Conservation (phyloP, 2,329 filamentous ascomycete species). For the Diplodia mutila region DNA sequence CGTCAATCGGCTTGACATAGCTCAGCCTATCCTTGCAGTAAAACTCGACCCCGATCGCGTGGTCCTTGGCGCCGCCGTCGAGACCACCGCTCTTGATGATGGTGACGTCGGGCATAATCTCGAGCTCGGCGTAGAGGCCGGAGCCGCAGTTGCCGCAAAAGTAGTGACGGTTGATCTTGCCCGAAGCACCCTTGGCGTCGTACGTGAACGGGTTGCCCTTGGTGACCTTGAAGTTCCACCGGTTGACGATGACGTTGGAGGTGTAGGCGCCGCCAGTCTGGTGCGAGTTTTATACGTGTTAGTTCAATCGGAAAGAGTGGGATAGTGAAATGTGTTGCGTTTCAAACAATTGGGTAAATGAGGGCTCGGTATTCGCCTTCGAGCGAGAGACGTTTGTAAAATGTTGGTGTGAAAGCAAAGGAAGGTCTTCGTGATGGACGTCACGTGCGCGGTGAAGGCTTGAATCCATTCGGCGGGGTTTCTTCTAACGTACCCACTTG, state of each 20-base stretch:
- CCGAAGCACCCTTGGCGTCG: slow-evolving; percentile 53
- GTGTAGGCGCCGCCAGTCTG: slow-evolving; percentile 57
- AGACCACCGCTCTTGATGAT: slow-evolving; percentile 58
- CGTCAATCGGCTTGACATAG: slow-evolving; percentile 49
- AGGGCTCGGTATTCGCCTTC: not conserved
- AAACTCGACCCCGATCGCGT: slow-evolving; percentile 56
- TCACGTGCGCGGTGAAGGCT: not conserved
- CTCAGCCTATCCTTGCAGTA: slow-evolving; percentile 56
- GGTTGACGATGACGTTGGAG: slow-evolving; percentile 57
- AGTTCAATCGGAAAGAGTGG: no score
- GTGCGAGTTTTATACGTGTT: slow-evolving; percentile 44
- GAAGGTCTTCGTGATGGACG: not conserved
- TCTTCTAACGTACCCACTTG: slow-evolving; percentile 46
- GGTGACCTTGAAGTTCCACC: slow-evolving; percentile 52
- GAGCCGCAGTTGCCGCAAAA: slow-evolving; percentile 60
- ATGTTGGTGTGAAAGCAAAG: not conserved
- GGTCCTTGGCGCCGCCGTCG: slow-evolving; percentile 52
- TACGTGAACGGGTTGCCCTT: slow-evolving; percentile 56
- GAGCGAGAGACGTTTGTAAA: not conserved
- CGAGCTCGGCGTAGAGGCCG: slow-evolving; percentile 39
- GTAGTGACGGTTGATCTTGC: slow-evolving; percentile 60
- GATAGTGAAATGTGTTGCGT: not conserved
- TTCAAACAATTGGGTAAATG: not conserved
- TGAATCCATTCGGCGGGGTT: not conserved
- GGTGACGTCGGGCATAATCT: slow-evolving; percentile 56